Conservation (phyloP, 1,139 yeast species). For the Kodamaea derodonti region DNA sequence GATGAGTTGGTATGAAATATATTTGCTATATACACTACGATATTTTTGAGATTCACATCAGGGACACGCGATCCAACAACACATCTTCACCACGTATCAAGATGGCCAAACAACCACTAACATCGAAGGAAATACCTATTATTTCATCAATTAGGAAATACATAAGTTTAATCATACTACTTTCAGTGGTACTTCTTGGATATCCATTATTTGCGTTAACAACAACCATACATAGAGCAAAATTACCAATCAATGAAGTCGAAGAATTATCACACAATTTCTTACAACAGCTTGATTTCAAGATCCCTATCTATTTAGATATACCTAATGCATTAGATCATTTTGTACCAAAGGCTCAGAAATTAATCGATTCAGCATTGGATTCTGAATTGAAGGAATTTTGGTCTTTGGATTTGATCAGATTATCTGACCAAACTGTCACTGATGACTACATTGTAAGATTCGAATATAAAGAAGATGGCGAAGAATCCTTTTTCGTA, state of each 20-base stretch:
- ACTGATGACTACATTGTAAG: constrained; percentile 21
- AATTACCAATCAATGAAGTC: constrained; percentile 58
- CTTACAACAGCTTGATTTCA: constrained; percentile 33
- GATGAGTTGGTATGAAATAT: background rate
- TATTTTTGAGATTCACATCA: too few relatives aligned
- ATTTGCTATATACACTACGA: too few relatives aligned
- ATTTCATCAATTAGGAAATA: constrained; percentile 10
- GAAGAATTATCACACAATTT: constrained; percentile 34
- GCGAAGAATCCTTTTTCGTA: constrained; percentile 16
- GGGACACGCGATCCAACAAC: too few relatives aligned
- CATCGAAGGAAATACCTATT: constrained; percentile 5
- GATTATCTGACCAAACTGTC: constrained; percentile 5
- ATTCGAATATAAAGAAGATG: constrained; percentile 14
- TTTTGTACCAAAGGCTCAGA: constrained; percentile 28
- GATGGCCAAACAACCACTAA: background rate
- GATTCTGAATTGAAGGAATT: constrained; percentile 20
- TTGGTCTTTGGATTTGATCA: constrained; percentile 28
- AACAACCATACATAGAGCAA: constrained; percentile 73
- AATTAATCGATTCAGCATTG: constrained; percentile 24
- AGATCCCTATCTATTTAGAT: constrained; percentile 59
- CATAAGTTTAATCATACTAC: constrained; percentile 30
- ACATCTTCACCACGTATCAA: too few relatives aligned
- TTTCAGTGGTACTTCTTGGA: constrained; percentile 46
- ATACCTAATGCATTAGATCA: constrained; percentile 23
- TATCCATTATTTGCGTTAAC: constrained; percentile 70